Evolutionary conservation across 2,329 filamentous ascomycete genomes (phyloP).

Genomic region (Bipolaris sorokiniana): DNA sequence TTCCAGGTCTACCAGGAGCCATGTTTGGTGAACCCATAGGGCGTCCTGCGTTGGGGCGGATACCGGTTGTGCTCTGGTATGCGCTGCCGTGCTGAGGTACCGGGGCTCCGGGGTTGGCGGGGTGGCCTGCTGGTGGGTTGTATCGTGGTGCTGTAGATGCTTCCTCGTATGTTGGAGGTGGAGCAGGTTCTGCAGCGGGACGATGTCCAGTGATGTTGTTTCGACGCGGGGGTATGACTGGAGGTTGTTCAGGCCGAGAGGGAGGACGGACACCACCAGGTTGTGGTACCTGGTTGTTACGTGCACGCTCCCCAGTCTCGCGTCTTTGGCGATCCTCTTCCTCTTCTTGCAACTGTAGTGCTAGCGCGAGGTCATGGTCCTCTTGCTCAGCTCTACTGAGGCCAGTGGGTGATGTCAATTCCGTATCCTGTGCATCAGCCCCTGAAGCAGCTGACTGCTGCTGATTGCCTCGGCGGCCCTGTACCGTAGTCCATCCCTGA

Average conservation of each 20-base stretch:
- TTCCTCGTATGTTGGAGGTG: slow-evolving; percentile 71
- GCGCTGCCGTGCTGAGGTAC: slow-evolving; percentile 36
- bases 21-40: background rate
- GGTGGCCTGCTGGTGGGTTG: slow-evolving; percentile 56
- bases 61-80: slow-evolving; percentile 27
- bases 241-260: slow-evolving; percentile 47
- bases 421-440: slow-evolving; percentile 19
- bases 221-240: slow-evolving; percentile 55
- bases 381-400: slow-evolving; percentile 73
- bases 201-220: slow-evolving; percentile 47
- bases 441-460: slow-evolving; percentile 17
- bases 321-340: slow-evolving; percentile 79
- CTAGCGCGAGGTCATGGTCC: slow-evolving; percentile 80
- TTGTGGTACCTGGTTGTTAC: slow-evolving; percentile 60
- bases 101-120: slow-evolving; percentile 48
- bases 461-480: slow-evolving; percentile 43
- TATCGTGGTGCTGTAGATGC: slow-evolving; percentile 64
- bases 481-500: slow-evolving; percentile 64
- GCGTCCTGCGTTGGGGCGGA: slow-evolving; percentile 13
- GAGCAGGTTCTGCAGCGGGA: slow-evolving; percentile 56
- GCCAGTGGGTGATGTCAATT: slow-evolving; percentile 33
- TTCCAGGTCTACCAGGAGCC: slow-evolving; percentile 23
- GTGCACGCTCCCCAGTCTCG: slow-evolving; percentile 64
- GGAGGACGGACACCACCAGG: slow-evolving; percentile 36
- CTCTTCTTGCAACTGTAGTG: slow-evolving; percentile 91